Percentiles rank a stretch among this genome's conserved stretches.
Evolutionary conservation across 2,329 filamentous ascomycete species (phyloP).

Genomic region (Ophiostoma piceae): DNA sequence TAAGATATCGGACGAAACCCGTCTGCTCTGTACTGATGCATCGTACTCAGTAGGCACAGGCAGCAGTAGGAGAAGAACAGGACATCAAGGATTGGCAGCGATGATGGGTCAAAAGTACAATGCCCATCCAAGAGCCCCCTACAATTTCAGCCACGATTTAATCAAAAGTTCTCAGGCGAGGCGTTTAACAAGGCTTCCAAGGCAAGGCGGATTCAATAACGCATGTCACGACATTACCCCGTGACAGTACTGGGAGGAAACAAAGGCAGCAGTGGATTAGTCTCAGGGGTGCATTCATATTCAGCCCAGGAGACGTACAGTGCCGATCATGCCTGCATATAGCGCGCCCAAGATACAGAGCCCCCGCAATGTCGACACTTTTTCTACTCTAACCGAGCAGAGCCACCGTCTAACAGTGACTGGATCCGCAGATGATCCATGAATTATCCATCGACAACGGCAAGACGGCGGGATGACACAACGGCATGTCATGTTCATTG

Average conservation of each 20-base stretch:
- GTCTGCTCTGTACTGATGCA: neutral
- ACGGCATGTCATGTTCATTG: neutral
- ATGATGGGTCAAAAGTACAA: neutral
- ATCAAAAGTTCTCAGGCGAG: neutral
- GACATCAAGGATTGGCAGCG: neutral
- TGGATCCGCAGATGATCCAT: too few relatives aligned
- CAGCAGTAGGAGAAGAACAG: neutral
- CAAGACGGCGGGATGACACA: neutral
- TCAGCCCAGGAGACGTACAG: constrained; percentile 7
- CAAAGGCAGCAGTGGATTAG: neutral
- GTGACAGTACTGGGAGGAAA: neutral
- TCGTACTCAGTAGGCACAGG: too few relatives aligned
- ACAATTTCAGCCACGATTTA: neutral
- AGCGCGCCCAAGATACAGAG: neutral
- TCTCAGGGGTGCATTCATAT: neutral
- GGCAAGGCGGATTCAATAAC: neutral
- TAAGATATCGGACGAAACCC: neutral
- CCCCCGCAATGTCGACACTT: neutral
- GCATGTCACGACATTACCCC: neutral
- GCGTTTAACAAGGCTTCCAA: neutral
- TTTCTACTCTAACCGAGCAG: constrained; percentile 7
- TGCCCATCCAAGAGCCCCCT: too few relatives aligned
- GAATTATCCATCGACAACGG: neutral
- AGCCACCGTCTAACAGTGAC: neutral
- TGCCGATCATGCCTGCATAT: neutral